Percentiles rank a stretch among this genome's conserved stretches.
These are phyloP conservation scores for Scedosporium boydii DNA, from an alignment of 2,329 filamentous ascomycete species.

Conservation along the genomic window DNA sequence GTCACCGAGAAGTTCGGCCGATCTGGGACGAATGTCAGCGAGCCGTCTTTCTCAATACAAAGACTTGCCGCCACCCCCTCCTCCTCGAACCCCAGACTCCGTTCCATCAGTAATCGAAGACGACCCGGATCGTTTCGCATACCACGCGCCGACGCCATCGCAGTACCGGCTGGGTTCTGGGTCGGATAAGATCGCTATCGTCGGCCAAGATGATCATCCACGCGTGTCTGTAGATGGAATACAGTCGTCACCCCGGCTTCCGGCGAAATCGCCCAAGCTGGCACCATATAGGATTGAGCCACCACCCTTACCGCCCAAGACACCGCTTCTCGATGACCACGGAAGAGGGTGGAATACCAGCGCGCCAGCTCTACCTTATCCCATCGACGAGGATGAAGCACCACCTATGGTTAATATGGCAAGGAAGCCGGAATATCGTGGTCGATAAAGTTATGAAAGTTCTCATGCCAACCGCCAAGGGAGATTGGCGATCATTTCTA, in stretches of 20 bases:
- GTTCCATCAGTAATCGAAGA: conserved; percentile 20
- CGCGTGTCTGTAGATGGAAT: conserved; percentile 12
- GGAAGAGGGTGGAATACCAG: conserved; percentile 14
- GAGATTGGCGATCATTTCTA: neutral
- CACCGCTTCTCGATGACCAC: conserved; percentile 51
- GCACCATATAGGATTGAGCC: conserved; percentile 38
- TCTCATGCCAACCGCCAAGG: neutral
- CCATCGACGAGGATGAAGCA: conserved; percentile 64
- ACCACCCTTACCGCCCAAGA: conserved; percentile 70
- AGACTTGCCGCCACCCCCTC: conserved; percentile 19
- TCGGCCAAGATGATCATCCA: conserved; percentile 48
- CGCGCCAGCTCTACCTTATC: conserved; percentile 58
- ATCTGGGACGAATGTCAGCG: conserved; percentile 27
- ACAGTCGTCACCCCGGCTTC: neutral
- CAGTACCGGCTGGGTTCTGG: conserved; percentile 50
- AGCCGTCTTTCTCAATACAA: conserved; percentile 16
- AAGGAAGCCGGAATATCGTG: conserved; percentile 67
- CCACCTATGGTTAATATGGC: conserved; percentile 80
- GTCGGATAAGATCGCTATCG: conserved; percentile 60
- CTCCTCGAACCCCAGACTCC: conserved; percentile 17
- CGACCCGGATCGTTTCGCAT: conserved; percentile 43
- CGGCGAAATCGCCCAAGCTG: conserved; percentile 13
- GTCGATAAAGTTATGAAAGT: conserved; percentile 18
- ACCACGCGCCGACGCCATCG: conserved; percentile 46
- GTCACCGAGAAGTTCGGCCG: conserved; percentile 43